Percentiles rank a stretch among this genome's conserved stretches.
phyloP scores from a whole-genome alignment of 2,329 filamentous ascomycete genomes.

The Rachicladosporium sp. region DNA sequence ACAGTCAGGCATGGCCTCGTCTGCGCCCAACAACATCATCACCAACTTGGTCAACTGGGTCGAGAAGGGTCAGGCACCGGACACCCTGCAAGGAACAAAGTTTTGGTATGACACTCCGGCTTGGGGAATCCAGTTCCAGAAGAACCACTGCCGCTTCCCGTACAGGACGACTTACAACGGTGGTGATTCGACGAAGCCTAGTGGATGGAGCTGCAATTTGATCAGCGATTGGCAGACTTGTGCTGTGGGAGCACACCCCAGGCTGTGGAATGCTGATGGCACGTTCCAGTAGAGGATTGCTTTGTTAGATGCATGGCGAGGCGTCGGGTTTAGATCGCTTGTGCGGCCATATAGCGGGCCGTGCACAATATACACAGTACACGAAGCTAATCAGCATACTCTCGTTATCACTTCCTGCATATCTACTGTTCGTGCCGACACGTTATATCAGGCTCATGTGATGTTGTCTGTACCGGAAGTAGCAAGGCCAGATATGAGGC shows the following conservation, averaged over 20 bases:
- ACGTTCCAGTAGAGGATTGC: neutral
- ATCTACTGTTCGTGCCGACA: too few relatives aligned
- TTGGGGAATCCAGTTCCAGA: conserved; percentile 31
- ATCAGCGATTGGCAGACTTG: conserved; percentile 19
- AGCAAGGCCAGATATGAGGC: too few relatives aligned
- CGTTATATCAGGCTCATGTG: too few relatives aligned
- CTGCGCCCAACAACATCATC: conserved; percentile 33
- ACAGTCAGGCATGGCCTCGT: conserved; percentile 18
- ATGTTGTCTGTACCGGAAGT: too few relatives aligned
- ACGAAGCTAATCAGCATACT: too few relatives aligned
- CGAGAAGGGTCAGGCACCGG: conserved; percentile 19
- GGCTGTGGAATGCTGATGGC: conserved; percentile 7
- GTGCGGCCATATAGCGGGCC: too few relatives aligned
- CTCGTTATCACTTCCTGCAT: too few relatives aligned
- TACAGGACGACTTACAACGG: conserved; percentile 24
- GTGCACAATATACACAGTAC: too few relatives aligned
- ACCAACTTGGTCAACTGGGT: conserved; percentile 31
- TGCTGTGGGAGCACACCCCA: conserved; percentile 6
- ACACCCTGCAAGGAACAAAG: conserved; percentile 31
- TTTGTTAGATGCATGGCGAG: too few relatives aligned
- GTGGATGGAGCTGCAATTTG: conserved; percentile 25
- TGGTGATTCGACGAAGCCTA: conserved; percentile 22
- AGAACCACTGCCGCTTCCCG: conserved; percentile 33
- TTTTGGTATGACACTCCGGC: conserved; percentile 29
- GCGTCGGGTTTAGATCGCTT: too few relatives aligned